These are phyloP conservation scores for Citrus inodora DNA, from an alignment of 345 rosid species.

Conservation along the genomic window DNA sequence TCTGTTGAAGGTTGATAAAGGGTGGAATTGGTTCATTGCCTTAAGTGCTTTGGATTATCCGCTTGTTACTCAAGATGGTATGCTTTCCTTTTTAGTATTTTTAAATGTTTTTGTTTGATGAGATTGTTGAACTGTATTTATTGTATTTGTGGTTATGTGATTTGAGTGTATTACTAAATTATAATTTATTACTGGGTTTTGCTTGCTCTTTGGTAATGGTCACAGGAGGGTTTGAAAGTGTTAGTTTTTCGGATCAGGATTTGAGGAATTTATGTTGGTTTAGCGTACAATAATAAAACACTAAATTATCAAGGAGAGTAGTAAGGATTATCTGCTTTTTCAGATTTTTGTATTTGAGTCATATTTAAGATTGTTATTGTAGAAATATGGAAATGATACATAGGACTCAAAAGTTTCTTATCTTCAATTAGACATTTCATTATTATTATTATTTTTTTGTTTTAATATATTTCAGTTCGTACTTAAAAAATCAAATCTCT, in stretches of 20 bases:
- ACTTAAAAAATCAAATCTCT: background rate
- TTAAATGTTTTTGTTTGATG: background rate
- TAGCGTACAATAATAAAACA: background rate
- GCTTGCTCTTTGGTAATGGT: background rate
- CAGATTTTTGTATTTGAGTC: background rate
- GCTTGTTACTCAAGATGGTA: constrained; percentile 92
- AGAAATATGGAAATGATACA: background rate
- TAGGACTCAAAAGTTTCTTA: background rate
- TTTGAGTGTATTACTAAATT: background rate
- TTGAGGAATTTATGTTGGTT: background rate
- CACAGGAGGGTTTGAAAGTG: background rate
- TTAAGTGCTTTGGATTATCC: constrained; percentile 95
- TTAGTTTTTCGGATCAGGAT: background rate
- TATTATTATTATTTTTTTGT: background rate
- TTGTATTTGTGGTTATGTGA: background rate
- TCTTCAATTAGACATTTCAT: background rate
- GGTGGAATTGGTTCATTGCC: constrained; percentile 90
- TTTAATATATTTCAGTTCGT: background rate
- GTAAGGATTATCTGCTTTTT: background rate
- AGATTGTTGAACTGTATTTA: background rate
- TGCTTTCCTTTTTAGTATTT: background rate
- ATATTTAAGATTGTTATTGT: background rate
- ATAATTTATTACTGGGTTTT: background rate
- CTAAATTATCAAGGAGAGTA: background rate
- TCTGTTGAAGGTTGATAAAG: constrained; percentile 62